These are phyloP conservation scores for Graphiopsis chlorocephala DNA, from an alignment of 2,329 filamentous ascomycete genomes.

Conservation along the genomic window DNA sequence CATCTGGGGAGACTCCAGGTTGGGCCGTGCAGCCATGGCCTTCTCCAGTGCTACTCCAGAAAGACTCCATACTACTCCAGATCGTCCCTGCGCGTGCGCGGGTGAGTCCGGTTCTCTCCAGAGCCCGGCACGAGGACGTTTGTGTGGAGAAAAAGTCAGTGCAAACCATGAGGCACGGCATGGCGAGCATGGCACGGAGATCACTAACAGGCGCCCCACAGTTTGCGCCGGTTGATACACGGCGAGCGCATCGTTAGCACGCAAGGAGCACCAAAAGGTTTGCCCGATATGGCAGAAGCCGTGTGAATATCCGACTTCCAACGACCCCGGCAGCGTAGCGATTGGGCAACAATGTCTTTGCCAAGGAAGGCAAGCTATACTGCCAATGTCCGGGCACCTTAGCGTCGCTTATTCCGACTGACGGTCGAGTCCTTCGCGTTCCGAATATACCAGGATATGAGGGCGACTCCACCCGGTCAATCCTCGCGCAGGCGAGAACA, in stretches of 20 bases:
- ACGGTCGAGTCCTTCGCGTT: neutral
- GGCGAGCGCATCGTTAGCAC: neutral
- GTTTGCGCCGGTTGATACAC: slow-evolving; percentile 2
- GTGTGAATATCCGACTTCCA: slow-evolving; percentile 3
- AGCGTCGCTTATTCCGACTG: slow-evolving; percentile 11
- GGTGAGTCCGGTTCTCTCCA: slow-evolving; percentile 6
- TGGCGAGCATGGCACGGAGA: neutral
- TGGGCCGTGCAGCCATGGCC: slow-evolving; percentile 13
- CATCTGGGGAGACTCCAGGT: slow-evolving; percentile 1
- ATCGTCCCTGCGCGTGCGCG: slow-evolving; percentile 1
- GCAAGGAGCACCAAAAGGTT: neutral
- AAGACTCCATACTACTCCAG: slow-evolving; percentile 8
- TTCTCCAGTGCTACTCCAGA: slow-evolving; percentile 12
- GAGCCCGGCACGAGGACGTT: slow-evolving; percentile 3
- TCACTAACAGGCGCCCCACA: neutral
- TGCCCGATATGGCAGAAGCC: slow-evolving; percentile 6
- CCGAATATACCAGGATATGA: slow-evolving; percentile 1
- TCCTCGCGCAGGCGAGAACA: slow-evolving; percentile 10
- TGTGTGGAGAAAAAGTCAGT: slow-evolving; percentile 3
- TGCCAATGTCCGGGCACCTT: slow-evolving; percentile 7
- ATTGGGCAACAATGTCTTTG: neutral
- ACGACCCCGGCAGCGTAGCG: neutral
- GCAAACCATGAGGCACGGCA: neutral
- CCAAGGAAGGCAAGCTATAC: neutral
- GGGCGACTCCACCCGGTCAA: neutral